Evolutionary conservation across 2,329 filamentous ascomycete genomes (phyloP), one percentile per base, ranked within the genome.

Genomic region (Colletotrichum sp.): DNA sequence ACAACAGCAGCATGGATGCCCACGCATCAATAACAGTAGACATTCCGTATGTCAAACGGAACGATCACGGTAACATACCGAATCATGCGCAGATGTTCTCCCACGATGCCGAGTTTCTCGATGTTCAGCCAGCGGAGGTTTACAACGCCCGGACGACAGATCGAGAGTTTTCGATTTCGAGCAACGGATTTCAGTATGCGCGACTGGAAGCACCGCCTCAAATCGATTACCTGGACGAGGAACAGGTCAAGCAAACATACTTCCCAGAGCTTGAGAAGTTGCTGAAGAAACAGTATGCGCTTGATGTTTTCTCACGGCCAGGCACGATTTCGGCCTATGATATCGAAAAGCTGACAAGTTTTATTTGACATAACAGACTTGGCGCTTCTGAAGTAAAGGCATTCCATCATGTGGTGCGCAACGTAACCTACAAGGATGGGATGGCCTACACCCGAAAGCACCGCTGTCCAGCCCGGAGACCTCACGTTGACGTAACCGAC

Each of bases 71-170:
- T 9, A 21, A 72, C 2, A 72, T 72, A 9, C 69, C 69, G 26
- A 72, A 72, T 26, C 69, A 72, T 28, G 69, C 69, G 16, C 69
- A 72, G 18, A 67, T 72, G 69, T 72, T 72, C 5, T 67, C 69
- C 2, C 69, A 72, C 7, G 69, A 72, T n/a, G 15, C 61, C 32
- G 69, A 67, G 12, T 72, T 72, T 18, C 69, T 72, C 26, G 69
- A 72, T n/a, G 12, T 48, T 32, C 48, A 67, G 69, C 61, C 60
- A 18, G 48, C 69, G 2, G 61, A 58, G 18, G 69, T 72, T 24
- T 13, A 21, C 9, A 67, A 72, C 9, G 69, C 34, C 15, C 69
- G 69, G 30, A 43, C 48, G 8, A 34, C 48, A 5, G 61, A 72
- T 10, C 48, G 24, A 24, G 16, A 34, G 10, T 60, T 72, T 26